These are phyloP conservation scores for Ustilago curta DNA, from an alignment of 1,284 basidiomycete genomes.

Conservation along the genomic window DNA sequence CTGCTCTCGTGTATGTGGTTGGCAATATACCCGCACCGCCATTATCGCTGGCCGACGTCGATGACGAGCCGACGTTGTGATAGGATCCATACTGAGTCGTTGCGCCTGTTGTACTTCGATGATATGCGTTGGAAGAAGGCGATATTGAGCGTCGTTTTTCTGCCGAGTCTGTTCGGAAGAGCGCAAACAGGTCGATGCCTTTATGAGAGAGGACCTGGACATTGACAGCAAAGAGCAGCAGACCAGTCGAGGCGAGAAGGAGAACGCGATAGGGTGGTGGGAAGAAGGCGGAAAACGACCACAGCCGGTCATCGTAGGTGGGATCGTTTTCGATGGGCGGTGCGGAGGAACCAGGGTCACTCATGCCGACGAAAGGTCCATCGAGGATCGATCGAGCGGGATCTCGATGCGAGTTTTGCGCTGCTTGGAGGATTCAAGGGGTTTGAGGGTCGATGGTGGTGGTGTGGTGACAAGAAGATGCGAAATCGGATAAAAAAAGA, in stretches of 20 bases:
- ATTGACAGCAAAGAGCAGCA: slow-evolving; percentile 59
- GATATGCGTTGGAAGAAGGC: background rate
- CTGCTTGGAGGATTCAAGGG: background rate
- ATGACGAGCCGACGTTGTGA: slow-evolving; percentile 21
- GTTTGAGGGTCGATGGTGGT: background rate
- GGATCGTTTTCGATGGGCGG: slow-evolving; percentile 25
- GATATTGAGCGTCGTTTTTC: slow-evolving; percentile 30
- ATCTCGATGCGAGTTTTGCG: background rate
- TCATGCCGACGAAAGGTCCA: slow-evolving; percentile 13
- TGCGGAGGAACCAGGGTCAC: slow-evolving; percentile 24
- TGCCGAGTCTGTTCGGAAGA: slow-evolving; percentile 17
- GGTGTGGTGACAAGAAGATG: background rate
- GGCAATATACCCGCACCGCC: slow-evolving; percentile 16
- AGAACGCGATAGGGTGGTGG: slow-evolving; percentile 66
- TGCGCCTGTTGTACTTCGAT: slow-evolving; percentile 20
- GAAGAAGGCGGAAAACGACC: slow-evolving; percentile 59
- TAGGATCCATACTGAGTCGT: slow-evolving; percentile 32
- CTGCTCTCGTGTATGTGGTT: slow-evolving; percentile 13
- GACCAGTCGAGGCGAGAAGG: slow-evolving; percentile 58
- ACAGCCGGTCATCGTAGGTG: slow-evolving; percentile 20
- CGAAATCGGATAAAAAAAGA: background rate
- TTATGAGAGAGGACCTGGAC: slow-evolving; percentile 48
- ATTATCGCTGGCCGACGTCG: slow-evolving; percentile 9
- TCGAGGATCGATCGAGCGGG: background rate
- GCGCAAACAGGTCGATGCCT: slow-evolving; percentile 58